A percentile compares a stretch with the other conserved stretches of the same genome.
Conservation (phyloP, 192 early-diverging fungal genomes). For the Mortierella hygrophila region DNA sequence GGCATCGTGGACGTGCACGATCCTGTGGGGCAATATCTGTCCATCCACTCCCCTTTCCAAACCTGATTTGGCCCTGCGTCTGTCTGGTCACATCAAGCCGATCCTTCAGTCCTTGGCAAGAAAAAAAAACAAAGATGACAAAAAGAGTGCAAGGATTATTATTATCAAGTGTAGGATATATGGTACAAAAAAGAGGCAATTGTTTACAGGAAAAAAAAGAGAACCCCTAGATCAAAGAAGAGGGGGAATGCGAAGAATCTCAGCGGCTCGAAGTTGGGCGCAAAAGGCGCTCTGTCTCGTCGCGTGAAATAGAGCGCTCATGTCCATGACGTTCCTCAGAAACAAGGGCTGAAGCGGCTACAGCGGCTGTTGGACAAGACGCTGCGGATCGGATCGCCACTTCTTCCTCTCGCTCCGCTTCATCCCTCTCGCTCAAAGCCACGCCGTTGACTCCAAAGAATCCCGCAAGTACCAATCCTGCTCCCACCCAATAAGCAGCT, state of each 20-base stretch:
- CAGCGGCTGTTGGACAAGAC: conserved; percentile 25
- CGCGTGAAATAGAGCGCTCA: background rate
- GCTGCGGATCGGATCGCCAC: conserved; percentile 43
- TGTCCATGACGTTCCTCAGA: conserved; percentile 17
- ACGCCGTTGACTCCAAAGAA: conserved; percentile 76
- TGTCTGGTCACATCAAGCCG: background rate
- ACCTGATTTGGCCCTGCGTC: no score
- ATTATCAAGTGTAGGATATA: background rate
- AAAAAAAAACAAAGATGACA: background rate
- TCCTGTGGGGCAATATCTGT: background rate
- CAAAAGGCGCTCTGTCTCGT: background rate
- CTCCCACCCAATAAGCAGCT: conserved; percentile 73
- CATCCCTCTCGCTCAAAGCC: conserved; percentile 52
- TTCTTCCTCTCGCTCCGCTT: conserved; percentile 33
- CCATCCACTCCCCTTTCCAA: no score
- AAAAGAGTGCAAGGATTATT: background rate
- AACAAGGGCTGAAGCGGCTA: conserved; percentile 32
- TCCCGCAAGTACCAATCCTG: conserved; percentile 71
- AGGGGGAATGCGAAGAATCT: background rate
- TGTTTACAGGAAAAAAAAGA: background rate
- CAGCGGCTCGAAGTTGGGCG: background rate
- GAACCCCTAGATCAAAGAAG: no score
- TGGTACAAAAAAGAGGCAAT: background rate
- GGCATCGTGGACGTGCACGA: background rate
- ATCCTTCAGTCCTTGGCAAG: background rate